A percentile compares a stretch with the other conserved stretches of the same genome.
phyloP scores from a whole-genome alignment of 805 yeast species.

The Candida dajiaensis region DNA sequence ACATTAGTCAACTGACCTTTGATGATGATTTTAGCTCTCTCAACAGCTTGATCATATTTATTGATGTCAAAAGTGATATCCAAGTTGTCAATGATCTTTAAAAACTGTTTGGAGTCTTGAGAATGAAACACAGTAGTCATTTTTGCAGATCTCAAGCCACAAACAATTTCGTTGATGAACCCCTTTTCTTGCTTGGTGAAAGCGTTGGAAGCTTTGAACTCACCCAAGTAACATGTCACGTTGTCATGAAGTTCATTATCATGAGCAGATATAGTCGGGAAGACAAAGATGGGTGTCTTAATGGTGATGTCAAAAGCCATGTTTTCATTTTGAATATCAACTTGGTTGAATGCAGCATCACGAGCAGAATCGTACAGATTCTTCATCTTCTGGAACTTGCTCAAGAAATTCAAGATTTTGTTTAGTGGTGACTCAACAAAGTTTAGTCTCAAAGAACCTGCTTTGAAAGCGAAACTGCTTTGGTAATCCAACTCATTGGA shows the following conservation, averaged over 20 bases:
- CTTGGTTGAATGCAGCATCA: slow-evolving; percentile 81
- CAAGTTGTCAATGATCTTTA: slow-evolving; percentile 61
- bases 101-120: slow-evolving; percentile 30
- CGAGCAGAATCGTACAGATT: slow-evolving; percentile 84
- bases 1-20: slow-evolving; percentile 58
- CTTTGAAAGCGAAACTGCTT: slow-evolving; percentile 52
- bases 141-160: slow-evolving; percentile 69
- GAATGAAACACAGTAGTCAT: slow-evolving; percentile 54
- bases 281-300: slow-evolving; percentile 77
- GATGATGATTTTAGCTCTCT: slow-evolving; percentile 44
- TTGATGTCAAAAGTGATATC: slow-evolving; percentile 58
- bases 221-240: slow-evolving; percentile 75
- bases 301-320: slow-evolving; percentile 69
- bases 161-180: slow-evolving; percentile 47
- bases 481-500: slow-evolving; percentile 44
- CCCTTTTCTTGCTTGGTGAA: slow-evolving; percentile 34
- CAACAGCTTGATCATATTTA: slow-evolving; percentile 36
- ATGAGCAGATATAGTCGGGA: slow-evolving; percentile 54
- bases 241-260: slow-evolving; percentile 44
- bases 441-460: slow-evolving; percentile 72
- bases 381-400: slow-evolving; percentile 80
- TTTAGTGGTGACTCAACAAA: slow-evolving; percentile 79
- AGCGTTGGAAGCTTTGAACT: slow-evolving; percentile 61
- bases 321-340: slow-evolving; percentile 50
- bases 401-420: slow-evolving; percentile 58